These are phyloP conservation scores for Aphanomyces cochlioides DNA, from an alignment of 352 stramenopile species.

Conservation along the genomic window DNA sequence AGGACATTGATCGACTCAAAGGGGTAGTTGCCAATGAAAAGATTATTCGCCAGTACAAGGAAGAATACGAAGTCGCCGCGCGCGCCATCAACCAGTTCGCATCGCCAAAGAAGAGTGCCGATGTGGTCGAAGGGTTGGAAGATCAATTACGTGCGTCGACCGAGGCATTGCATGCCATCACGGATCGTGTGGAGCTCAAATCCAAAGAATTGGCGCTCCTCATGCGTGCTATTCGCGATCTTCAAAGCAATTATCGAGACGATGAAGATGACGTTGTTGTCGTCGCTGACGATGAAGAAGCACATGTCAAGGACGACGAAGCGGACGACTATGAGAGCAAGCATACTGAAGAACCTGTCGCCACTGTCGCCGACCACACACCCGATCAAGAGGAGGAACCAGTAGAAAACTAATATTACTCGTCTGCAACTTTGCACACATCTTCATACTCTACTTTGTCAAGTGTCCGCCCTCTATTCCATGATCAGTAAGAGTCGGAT, in stretches of 20 bases:
- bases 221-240: slow-evolving; percentile 80
- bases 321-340: slow-evolving; percentile 39
- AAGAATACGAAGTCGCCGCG: slow-evolving; percentile 85
- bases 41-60: slow-evolving; percentile 75
- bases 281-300: slow-evolving; percentile 53
- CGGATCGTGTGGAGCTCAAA: slow-evolving; percentile 59
- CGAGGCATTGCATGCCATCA: slow-evolving; percentile 49
- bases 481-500: slow-evolving; percentile 1
- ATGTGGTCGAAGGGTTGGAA: slow-evolving; percentile 40
- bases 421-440: slow-evolving; percentile 63
- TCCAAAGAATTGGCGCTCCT: slow-evolving; percentile 79
- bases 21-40: slow-evolving; percentile 68
- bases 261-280: slow-evolving; percentile 43
- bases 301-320: slow-evolving; percentile 66
- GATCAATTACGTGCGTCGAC: slow-evolving; percentile 56
- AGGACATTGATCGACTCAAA: slow-evolving; percentile 79
- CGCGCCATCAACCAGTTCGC: slow-evolving; percentile 78
- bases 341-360: neutral
- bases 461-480: slow-evolving; percentile 53
- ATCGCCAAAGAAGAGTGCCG: slow-evolving; percentile 54
- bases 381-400: too few species aligned
- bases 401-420: neutral
- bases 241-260: slow-evolving; percentile 74
- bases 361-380: too few species aligned
- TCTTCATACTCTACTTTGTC: slow-evolving; percentile 81